Evolutionary conservation across 768 basidiomycete species (phyloP).

Genomic region (Boletus sp.): DNA sequence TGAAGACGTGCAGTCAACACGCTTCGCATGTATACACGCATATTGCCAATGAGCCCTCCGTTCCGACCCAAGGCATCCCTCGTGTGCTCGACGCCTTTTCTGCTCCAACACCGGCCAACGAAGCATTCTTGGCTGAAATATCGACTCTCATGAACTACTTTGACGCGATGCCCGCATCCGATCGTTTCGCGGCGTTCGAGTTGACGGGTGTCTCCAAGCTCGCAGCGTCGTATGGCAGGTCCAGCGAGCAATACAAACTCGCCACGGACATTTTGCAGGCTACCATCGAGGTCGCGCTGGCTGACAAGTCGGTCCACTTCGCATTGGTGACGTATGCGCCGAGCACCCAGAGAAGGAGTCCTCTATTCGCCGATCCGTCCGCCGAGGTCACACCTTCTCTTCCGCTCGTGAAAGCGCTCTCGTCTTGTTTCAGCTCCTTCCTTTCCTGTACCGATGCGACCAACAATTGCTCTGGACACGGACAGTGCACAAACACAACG

Average conservation of each 20-base stretch:
- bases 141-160: constrained; percentile 53
- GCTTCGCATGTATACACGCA: constrained; percentile 57
- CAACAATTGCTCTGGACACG: constrained; percentile 64
- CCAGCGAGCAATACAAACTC: constrained; percentile 52
- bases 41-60: constrained; percentile 41
- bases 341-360: constrained; percentile 36
- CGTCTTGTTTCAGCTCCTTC: constrained; percentile 57
- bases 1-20: constrained; percentile 55
- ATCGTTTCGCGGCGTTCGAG: constrained; percentile 62
- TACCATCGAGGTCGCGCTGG: constrained; percentile 43
- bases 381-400: constrained; percentile 36
- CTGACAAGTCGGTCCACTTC: constrained; percentile 40
- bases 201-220: constrained; percentile 50
- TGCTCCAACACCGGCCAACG: constrained; percentile 36
- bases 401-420: constrained; percentile 54
- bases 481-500: constrained; percentile 57
- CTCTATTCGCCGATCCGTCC: constrained; percentile 43
- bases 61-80: constrained; percentile 29
- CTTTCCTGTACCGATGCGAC: constrained; percentile 62
- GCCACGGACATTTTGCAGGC: constrained; percentile 46
- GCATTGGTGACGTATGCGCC: constrained; percentile 52
- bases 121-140: constrained; percentile 40
- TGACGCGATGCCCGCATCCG: constrained; percentile 30
- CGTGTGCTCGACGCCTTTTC: constrained; percentile 42
- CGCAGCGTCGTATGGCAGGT: constrained; percentile 42